These are phyloP conservation scores for Vinca minor DNA, from an alignment of 257 asterid genomes.

Conservation along the genomic window DNA sequence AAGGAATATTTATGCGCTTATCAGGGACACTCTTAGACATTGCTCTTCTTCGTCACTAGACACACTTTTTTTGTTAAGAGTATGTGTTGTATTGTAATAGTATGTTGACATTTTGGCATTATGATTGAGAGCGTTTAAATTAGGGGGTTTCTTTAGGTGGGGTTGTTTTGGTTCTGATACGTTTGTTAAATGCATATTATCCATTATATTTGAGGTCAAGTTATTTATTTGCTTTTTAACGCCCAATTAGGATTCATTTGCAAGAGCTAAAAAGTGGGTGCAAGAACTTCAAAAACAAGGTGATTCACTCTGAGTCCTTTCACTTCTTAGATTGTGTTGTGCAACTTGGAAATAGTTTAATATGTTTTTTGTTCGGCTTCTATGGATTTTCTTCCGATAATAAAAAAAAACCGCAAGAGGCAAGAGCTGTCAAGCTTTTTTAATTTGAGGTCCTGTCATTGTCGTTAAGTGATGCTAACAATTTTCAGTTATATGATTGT, in stretches of 20 bases:
- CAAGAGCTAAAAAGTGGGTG: slow-evolving; percentile 95
- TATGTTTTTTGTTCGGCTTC: background rate
- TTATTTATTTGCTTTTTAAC: background rate
- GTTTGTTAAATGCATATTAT: background rate
- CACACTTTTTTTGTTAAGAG: background rate
- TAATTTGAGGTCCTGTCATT: background rate
- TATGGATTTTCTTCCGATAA: background rate
- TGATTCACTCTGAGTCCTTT: slow-evolving; percentile 17
- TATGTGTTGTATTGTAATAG: background rate
- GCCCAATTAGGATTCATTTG: slow-evolving; percentile 59
- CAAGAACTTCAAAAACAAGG: slow-evolving; percentile 97
- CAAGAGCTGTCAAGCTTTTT: background rate
- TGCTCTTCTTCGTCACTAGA: background rate
- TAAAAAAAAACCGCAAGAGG: background rate
- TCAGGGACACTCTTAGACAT: background rate
- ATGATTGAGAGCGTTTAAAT: background rate
- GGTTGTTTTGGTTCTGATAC: background rate
- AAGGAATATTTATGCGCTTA: too few species aligned
- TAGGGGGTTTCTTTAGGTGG: background rate
- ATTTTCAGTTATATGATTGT: background rate
- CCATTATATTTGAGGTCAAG: slow-evolving; percentile 6
- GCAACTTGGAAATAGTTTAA: background rate
- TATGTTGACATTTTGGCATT: background rate
- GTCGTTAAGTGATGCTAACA: background rate
- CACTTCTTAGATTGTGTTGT: background rate